Evolutionary conservation across 345 rosid genomes (phyloP).

Genomic region (Euphorbia pulcherrima): DNA sequence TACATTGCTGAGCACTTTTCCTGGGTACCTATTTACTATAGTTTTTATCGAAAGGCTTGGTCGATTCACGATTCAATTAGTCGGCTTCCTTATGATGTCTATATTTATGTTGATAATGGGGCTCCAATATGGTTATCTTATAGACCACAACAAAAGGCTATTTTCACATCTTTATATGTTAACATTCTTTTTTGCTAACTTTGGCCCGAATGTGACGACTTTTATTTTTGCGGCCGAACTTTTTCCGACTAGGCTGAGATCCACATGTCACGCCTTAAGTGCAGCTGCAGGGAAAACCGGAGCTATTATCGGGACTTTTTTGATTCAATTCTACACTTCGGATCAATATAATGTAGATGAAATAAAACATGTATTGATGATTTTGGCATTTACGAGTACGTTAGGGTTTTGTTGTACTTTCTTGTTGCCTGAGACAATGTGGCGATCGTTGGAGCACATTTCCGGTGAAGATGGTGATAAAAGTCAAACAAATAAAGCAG

Average conservation of each 20-base stretch:
- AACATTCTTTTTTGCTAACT: conserved; percentile 58
- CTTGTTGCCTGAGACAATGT: conserved; percentile 48
- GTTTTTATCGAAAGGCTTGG: conserved; percentile 44
- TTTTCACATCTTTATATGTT: conserved; percentile 40
- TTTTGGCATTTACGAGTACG: conserved; percentile 45
- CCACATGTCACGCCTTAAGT: conserved; percentile 56
- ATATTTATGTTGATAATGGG: conserved; percentile 43
- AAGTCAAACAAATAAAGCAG: conserved; percentile 9
- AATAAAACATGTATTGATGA: conserved; percentile 32
- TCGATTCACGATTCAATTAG: conserved; percentile 42
- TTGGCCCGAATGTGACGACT: conserved; percentile 57
- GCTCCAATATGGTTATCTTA: conserved; percentile 35
- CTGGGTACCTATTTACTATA: conserved; percentile 65
- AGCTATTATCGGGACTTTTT: conserved; percentile 50
- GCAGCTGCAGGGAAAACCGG: conserved; percentile 61
- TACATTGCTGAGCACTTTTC: conserved; percentile 47
- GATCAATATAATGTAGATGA: not conserved
- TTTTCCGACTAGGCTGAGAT: conserved; percentile 48
- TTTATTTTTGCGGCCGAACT: conserved; percentile 60
- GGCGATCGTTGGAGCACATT: conserved; percentile 51
- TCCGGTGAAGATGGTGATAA: conserved; percentile 50
- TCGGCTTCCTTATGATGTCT: conserved; percentile 61
- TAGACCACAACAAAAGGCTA: conserved; percentile 14
- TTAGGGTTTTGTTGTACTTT: conserved; percentile 52
- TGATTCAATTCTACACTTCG: conserved; percentile 38